Percentiles rank a stretch among this genome's conserved stretches.
phyloP scores from a whole-genome alignment of 2,329 filamentous ascomycete genomes.

The Akanthomyces dipterigenus region DNA sequence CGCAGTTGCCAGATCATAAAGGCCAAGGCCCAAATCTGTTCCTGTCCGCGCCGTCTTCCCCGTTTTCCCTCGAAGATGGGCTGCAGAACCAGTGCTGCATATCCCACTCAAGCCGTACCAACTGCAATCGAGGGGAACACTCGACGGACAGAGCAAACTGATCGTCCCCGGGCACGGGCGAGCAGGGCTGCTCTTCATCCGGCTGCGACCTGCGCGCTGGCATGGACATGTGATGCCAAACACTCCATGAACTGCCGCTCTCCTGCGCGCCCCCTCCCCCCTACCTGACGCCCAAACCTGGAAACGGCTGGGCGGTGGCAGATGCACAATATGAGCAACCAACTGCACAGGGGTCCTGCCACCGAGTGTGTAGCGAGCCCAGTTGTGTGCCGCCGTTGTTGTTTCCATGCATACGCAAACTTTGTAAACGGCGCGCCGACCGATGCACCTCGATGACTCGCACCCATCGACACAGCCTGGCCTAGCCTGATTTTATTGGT shows the following conservation, averaged over 20 bases:
- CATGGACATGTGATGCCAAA: not conserved
- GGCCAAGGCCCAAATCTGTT: too few relatives aligned
- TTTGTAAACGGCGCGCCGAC: not conserved
- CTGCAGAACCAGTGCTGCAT: not conserved
- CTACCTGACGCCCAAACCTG: not conserved
- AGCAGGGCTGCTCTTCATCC: not conserved
- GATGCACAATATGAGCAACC: not conserved
- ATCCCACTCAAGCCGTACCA: not conserved
- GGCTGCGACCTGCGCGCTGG: not conserved
- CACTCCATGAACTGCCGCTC: not conserved
- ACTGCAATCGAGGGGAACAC: too few relatives aligned
- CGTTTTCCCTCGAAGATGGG: not conserved
- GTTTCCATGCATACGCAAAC: not conserved
- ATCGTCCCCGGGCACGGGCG: not conserved
- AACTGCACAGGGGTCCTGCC: too few relatives aligned
- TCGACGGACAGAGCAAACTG: not conserved
- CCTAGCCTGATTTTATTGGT: too few relatives aligned
- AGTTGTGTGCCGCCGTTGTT: not conserved
- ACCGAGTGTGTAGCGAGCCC: too few relatives aligned
- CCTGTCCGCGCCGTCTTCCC: not conserved
- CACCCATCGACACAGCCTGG: not conserved
- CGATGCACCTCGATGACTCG: conserved; percentile 5
- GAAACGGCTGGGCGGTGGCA: not conserved
- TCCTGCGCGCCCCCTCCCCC: not conserved
- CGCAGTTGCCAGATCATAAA: not conserved